A percentile compares a stretch with the other conserved stretches of the same genome.
These are phyloP conservation scores for Pulveroboletus sp. DNA, from an alignment of 768 basidiomycete species.

Conservation along the genomic window DNA sequence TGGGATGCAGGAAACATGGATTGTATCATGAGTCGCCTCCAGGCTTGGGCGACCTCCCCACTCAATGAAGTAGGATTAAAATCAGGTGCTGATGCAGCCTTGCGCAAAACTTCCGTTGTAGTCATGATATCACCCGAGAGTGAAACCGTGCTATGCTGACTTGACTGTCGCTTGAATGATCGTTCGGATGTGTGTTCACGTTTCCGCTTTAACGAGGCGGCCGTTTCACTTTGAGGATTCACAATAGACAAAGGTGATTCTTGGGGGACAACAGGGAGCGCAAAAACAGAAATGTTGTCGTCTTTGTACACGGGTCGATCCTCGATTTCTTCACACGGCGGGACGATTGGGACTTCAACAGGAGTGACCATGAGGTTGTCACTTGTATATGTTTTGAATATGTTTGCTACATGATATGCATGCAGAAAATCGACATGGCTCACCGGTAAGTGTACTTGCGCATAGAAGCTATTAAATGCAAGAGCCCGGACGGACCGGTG, in stretches of 20 bases:
- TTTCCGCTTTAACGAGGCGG: conserved; percentile 37
- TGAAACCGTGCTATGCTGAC: background rate
- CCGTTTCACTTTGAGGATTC: background rate
- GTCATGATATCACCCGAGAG: background rate
- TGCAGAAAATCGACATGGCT: background rate
- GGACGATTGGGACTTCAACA: conserved; percentile 37
- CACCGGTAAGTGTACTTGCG: conserved; percentile 66
- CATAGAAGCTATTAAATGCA: conserved; percentile 67
- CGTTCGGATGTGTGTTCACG: conserved; percentile 36
- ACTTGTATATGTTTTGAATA: conserved; percentile 34
- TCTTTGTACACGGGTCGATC: conserved; percentile 53
- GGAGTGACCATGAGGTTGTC: conserved; percentile 47
- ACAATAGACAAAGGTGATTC: background rate
- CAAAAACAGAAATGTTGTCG: conserved; percentile 59
- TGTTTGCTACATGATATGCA: background rate
- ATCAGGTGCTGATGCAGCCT: conserved; percentile 19
- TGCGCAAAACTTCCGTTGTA: conserved; percentile 12
- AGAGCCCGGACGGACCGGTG: conserved; percentile 68
- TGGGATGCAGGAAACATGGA: conserved; percentile 57
- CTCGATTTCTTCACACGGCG: conserved; percentile 16
- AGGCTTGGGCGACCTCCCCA: conserved; percentile 48
- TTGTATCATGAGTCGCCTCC: conserved; percentile 47
- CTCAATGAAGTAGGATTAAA: conserved; percentile 33
- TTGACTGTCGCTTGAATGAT: conserved; percentile 33
- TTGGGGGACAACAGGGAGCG: conserved; percentile 44